phyloP scores from a whole-genome alignment of 2,329 filamentous ascomycete species.

The Neonectria coccinea region DNA sequence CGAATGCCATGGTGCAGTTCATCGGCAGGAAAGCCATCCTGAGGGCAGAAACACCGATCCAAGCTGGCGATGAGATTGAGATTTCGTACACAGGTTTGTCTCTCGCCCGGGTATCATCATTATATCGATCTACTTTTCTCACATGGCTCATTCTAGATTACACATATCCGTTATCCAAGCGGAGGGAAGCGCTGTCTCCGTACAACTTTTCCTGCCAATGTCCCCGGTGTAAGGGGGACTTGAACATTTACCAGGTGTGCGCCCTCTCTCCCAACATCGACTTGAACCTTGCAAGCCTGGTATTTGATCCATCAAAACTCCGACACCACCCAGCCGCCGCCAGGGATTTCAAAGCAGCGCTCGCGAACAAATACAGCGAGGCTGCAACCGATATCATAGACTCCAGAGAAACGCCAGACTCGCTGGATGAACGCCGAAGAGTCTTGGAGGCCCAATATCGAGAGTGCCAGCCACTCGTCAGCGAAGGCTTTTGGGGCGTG shows the following conservation, averaged over 20 bases:
- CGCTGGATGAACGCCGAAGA: slow-evolving; percentile 44
- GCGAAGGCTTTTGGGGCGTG: slow-evolving; percentile 58
- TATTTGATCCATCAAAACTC: slow-evolving; percentile 53
- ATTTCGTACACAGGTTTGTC: slow-evolving; percentile 71
- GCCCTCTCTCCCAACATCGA: slow-evolving; percentile 54
- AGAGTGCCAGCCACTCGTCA: slow-evolving; percentile 41
- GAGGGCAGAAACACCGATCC: slow-evolving; percentile 62
- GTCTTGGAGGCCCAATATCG: slow-evolving; percentile 40
- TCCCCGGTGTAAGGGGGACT: slow-evolving; percentile 60
- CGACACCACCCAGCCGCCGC: slow-evolving; percentile 44
- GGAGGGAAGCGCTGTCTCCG: slow-evolving; percentile 57
- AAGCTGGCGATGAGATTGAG: slow-evolving; percentile 66
- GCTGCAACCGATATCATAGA: slow-evolving; percentile 47
- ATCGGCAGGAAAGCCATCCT: slow-evolving; percentile 63
- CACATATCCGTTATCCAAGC: slow-evolving; percentile 57
- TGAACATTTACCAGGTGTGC: slow-evolving; percentile 67
- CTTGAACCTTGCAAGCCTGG: slow-evolving; percentile 60
- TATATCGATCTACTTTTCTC: background rate
- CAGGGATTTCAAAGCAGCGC: slow-evolving; percentile 30
- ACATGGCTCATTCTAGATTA: slow-evolving; percentile 54
- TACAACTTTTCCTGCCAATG: slow-evolving; percentile 68
- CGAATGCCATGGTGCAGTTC: slow-evolving; percentile 70
- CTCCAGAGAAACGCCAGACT: slow-evolving; percentile 38
- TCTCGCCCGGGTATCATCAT: background rate
- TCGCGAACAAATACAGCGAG: slow-evolving; percentile 35